Percentiles rank a stretch among this genome's conserved stretches.
Conservation (phyloP, 1,284 basidiomycete species). For the Ustilago curta region DNA sequence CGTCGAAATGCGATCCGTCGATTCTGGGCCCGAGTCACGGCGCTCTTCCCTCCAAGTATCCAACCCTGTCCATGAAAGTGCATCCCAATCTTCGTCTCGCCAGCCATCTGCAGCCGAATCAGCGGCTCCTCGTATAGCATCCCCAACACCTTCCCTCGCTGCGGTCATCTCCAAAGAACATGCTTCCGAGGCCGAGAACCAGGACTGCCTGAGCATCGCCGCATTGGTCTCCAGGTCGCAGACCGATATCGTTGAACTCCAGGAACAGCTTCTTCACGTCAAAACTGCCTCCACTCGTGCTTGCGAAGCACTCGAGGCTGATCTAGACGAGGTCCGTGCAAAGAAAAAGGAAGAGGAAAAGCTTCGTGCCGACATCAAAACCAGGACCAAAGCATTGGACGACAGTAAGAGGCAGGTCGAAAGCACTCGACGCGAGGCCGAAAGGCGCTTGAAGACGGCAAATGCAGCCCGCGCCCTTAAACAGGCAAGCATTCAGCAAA, state of each 20-base stretch:
- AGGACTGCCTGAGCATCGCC: constrained; percentile 35
- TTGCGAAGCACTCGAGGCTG: constrained; percentile 74
- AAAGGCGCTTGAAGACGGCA: constrained; percentile 82
- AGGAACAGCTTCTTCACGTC: constrained; percentile 80
- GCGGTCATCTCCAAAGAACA: not conserved
- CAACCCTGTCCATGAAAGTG: constrained; percentile 7
- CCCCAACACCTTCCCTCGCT: constrained; percentile 4
- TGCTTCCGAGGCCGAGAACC: constrained; percentile 8
- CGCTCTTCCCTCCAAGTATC: constrained; percentile 25
- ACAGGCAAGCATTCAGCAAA: constrained; percentile 67
- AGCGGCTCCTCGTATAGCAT: constrained; percentile 6
- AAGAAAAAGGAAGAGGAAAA: constrained; percentile 86
- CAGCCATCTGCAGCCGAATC: constrained; percentile 2
- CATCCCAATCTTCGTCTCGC: constrained; percentile 9
- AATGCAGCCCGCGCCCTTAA: constrained; percentile 73
- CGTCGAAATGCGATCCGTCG: constrained; percentile 72
- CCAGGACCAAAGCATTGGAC: constrained; percentile 83
- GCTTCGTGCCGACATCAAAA: constrained; percentile 81
- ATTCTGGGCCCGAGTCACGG: constrained; percentile 35
- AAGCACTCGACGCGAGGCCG: constrained; percentile 81
- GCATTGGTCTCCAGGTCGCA: constrained; percentile 32
- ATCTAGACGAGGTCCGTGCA: constrained; percentile 80
- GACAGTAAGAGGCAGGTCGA: constrained; percentile 88
- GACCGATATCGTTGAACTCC: constrained; percentile 72
- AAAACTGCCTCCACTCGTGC: constrained; percentile 74